phyloP scores from a whole-genome alignment of 2,329 filamentous ascomycete species.

The Zelopaecilomyces penicillatus region DNA sequence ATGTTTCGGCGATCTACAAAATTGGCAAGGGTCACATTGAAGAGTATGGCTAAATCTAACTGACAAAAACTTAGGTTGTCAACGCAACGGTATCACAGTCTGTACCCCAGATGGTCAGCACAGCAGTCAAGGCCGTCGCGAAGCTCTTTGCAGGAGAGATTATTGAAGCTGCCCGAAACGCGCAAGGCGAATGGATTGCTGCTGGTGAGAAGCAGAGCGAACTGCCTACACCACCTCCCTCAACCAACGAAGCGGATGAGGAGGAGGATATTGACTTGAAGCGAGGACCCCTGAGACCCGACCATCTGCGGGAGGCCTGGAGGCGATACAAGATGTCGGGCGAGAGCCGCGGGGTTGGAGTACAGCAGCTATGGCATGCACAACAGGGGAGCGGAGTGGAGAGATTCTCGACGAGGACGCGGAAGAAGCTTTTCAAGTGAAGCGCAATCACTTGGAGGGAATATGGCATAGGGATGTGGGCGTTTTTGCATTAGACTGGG shows the following conservation, averaged over 20 bases:
- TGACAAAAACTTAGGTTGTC: slow-evolving; percentile 47
- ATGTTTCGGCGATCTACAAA: background rate
- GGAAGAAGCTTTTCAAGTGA: slow-evolving; percentile 46
- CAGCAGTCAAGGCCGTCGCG: slow-evolving; percentile 66
- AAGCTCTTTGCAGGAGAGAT: slow-evolving; percentile 73
- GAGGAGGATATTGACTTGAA: slow-evolving; percentile 25
- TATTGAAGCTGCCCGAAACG: slow-evolving; percentile 60
- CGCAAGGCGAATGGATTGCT: slow-evolving; percentile 64
- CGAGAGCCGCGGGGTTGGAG: slow-evolving; percentile 55
- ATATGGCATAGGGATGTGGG: too few relatives aligned
- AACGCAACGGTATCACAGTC: slow-evolving; percentile 77
- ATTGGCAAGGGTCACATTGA: background rate
- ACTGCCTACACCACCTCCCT: slow-evolving; percentile 34
- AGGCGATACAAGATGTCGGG: slow-evolving; percentile 56
- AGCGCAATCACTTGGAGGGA: background rate
- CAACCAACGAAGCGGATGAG: slow-evolving; percentile 19
- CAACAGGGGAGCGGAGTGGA: slow-evolving; percentile 53
- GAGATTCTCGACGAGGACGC: slow-evolving; percentile 47
- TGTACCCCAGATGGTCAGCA: slow-evolving; percentile 63
- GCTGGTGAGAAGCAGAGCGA: slow-evolving; percentile 51
- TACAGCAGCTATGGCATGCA: slow-evolving; percentile 51
- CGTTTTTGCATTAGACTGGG: too few relatives aligned
- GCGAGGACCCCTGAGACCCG: slow-evolving; percentile 57
- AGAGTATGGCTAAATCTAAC: background rate
- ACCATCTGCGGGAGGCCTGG: slow-evolving; percentile 66